These are phyloP conservation scores for Saccharomyces hybrid DNA, from an alignment of 1,139 yeast species.

Conservation along the genomic window DNA sequence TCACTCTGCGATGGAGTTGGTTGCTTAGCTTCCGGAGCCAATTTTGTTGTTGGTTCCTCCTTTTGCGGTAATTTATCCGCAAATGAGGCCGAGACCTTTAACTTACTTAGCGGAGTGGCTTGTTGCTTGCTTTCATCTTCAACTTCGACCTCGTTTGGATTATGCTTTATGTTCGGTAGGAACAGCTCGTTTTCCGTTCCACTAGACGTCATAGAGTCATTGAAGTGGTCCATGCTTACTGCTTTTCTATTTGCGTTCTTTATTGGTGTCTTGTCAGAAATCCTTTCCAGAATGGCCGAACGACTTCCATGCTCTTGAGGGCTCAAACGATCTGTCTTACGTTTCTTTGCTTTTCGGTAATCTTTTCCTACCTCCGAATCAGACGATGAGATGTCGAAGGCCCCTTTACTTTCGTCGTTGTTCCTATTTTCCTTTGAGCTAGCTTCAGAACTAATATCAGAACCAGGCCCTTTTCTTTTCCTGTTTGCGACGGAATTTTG, in stretches of 20 bases:
- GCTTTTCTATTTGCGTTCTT: background rate
- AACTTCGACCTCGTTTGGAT: background rate
- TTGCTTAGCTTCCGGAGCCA: background rate
- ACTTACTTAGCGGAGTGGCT: background rate
- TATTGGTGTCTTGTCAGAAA: background rate
- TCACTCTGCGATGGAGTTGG: background rate
- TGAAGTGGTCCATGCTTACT: background rate
- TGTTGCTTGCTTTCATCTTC: background rate
- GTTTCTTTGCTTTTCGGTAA: slow-evolving; percentile 6
- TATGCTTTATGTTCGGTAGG: background rate
- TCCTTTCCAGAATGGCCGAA: background rate
- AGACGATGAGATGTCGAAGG: background rate
- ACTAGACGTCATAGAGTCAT: background rate
- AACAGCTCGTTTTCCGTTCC: background rate
- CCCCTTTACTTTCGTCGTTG: background rate
- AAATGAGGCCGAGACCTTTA: background rate
- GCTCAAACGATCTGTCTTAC: slow-evolving; percentile 13
- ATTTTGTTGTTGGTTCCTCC: background rate
- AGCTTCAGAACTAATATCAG: background rate
- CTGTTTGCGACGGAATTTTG: background rate
- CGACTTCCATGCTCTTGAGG: background rate
- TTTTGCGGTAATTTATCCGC: background rate
- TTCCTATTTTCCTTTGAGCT: background rate
- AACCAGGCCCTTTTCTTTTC: background rate
- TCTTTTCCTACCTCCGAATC: slow-evolving; percentile 1